phyloP scores from a whole-genome alignment of 2,329 filamentous ascomycete species.

The Calonectria hongkongensis region DNA sequence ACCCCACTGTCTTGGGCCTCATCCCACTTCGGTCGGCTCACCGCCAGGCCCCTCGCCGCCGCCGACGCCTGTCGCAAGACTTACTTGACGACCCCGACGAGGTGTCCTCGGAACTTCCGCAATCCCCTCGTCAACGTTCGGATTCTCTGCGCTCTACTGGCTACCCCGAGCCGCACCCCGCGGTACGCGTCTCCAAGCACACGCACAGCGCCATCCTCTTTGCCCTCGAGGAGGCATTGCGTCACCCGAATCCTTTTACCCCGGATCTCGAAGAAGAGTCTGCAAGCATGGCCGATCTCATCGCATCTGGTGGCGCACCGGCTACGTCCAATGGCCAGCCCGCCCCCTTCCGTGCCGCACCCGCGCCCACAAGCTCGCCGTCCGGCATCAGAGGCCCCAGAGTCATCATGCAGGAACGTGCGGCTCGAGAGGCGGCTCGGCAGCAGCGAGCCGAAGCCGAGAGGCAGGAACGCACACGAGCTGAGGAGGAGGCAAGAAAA shows the following conservation, averaged over 20 bases:
- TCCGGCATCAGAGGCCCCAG: constrained; percentile 87
- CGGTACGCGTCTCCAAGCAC: constrained; percentile 83
- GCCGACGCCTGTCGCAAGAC: constrained; percentile 67
- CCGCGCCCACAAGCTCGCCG: constrained; percentile 72
- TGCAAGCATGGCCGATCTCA: constrained; percentile 92
- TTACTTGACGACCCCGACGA: constrained; percentile 68
- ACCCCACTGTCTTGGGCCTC: constrained; percentile 53
- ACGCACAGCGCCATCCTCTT: constrained; percentile 94
- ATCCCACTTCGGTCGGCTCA: constrained; percentile 64
- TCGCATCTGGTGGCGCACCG: constrained; percentile 73
- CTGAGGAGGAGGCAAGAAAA: constrained; percentile 75
- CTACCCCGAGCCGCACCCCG: constrained; percentile 65
- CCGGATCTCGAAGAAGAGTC: constrained; percentile 90
- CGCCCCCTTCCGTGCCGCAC: constrained; percentile 66
- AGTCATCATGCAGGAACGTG: constrained; percentile 92
- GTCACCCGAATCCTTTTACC: constrained; percentile 88
- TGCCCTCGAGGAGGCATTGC: constrained; percentile 91
- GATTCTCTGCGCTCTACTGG: constrained; percentile 58
- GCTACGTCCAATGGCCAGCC: constrained; percentile 74
- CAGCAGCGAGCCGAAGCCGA: constrained; percentile 81
- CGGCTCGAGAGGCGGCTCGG: constrained; percentile 79
- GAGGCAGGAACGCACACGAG: constrained; percentile 74
- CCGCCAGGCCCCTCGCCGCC: constrained; percentile 57
- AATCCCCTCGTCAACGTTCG: constrained; percentile 52
- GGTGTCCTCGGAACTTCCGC: constrained; percentile 59